Conservation (phyloP, 208 protist genomes). For the Trypanosoma avium region DNA sequence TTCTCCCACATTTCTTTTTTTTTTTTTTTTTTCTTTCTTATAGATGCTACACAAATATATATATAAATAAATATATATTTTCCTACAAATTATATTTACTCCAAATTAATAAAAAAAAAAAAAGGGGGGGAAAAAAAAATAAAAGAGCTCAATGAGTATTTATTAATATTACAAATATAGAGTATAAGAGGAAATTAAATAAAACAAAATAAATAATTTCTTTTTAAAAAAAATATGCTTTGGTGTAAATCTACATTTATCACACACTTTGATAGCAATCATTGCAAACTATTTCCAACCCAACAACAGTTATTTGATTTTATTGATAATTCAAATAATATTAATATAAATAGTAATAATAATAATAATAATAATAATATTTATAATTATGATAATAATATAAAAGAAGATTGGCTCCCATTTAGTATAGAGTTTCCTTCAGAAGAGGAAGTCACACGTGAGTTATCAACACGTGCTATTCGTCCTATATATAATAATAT, state of each 20-base stretch:
- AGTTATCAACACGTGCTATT: constrained; percentile 22
- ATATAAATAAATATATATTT: too few relatives aligned
- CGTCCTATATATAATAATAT: not conserved
- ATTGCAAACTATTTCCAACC: constrained; percentile 62
- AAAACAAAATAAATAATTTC: too few relatives aligned
- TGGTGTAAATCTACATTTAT: constrained; percentile 82
- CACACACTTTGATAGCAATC: constrained; percentile 36
- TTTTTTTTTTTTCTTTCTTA: too few relatives aligned
- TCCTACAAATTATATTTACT: too few relatives aligned
- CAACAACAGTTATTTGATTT: constrained; percentile 85
- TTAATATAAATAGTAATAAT: not conserved
- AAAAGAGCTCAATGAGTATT: too few relatives aligned
- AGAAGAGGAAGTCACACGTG: constrained; percentile 39
- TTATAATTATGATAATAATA: not conserved
- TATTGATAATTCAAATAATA: constrained; percentile 34
- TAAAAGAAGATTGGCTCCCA: constrained; percentile 43
- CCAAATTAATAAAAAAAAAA: too few relatives aligned
- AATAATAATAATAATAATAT: constrained; percentile 7
- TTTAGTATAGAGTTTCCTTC: constrained; percentile 86
- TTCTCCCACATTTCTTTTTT: too few relatives aligned
- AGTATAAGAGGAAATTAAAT: too few relatives aligned
- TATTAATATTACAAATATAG: too few relatives aligned
- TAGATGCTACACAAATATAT: too few relatives aligned
- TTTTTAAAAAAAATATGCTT: constrained; percentile 35
- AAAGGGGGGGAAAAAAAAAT: too few relatives aligned